These are phyloP conservation scores for Omphalea diandra DNA, from an alignment of 441 rosid species.

Conservation along the genomic window DNA sequence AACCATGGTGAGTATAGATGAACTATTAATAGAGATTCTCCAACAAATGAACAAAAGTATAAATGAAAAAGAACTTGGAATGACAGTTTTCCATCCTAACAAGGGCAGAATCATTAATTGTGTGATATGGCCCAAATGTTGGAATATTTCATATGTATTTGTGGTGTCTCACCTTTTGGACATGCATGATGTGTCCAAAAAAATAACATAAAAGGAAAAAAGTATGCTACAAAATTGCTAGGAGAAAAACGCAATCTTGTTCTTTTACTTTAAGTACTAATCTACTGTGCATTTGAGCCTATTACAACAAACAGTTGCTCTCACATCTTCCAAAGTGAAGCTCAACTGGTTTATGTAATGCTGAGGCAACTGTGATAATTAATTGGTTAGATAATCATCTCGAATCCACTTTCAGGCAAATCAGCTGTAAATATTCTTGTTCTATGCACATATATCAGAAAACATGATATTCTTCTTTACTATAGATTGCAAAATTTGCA, in stretches of 20 bases:
- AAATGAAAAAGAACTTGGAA: not conserved
- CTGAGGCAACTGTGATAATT: not conserved
- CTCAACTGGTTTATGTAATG: not conserved
- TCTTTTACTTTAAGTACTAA: not conserved
- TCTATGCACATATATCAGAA: not conserved
- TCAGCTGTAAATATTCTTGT: not conserved
- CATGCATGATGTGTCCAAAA: not conserved
- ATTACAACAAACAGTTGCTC: not conserved
- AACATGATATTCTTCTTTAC: not conserved
- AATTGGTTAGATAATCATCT: not conserved
- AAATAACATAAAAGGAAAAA: not conserved
- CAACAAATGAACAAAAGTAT: not conserved
- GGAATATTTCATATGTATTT: no score
- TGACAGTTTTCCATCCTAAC: not conserved
- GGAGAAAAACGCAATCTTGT: not conserved
- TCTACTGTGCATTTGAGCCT: not conserved
- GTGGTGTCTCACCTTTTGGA: not conserved
- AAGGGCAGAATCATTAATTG: no score
- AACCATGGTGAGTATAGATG: no score
- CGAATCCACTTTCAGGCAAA: conserved; percentile 7
- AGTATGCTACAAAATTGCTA: not conserved
- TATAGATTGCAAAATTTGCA: not conserved
- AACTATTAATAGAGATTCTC: no score
- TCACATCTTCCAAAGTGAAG: not conserved
- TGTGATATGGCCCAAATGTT: no score